Conservation (phyloP, 2,329 filamentous ascomycete species). For the Xylariaceae sp. region DNA sequence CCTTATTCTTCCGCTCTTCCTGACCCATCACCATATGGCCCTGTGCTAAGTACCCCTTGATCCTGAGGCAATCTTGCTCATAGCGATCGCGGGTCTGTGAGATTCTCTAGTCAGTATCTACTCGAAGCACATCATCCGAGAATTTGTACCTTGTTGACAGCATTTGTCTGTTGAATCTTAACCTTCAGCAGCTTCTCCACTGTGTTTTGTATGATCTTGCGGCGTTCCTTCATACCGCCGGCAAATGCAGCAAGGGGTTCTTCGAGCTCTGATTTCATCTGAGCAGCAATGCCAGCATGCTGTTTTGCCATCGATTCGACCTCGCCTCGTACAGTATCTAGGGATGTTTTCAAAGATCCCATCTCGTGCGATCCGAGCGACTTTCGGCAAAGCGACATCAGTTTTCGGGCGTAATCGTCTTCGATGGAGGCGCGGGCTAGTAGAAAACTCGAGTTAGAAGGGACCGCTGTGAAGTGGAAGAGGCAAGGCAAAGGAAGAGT, state of each 20-base stretch:
- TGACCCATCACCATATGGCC: slow-evolving; percentile 99
- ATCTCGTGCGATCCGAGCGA: slow-evolving; percentile 86
- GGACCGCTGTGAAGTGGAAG: not conserved
- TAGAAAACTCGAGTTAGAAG: not conserved
- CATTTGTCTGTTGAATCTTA: slow-evolving; percentile 88
- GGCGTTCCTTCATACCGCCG: slow-evolving; percentile 92
- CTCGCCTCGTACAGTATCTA: slow-evolving; percentile 88
- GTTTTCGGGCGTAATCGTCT: slow-evolving; percentile 93
- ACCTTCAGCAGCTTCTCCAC: slow-evolving; percentile 94
- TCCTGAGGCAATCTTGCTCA: slow-evolving; percentile 96
- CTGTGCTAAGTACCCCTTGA: slow-evolving; percentile 97
- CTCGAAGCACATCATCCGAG: no score
- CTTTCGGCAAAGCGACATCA: slow-evolving; percentile 85
- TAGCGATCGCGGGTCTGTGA: slow-evolving; percentile 84
- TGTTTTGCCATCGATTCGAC: slow-evolving; percentile 94
- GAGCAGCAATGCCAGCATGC: slow-evolving; percentile 84
- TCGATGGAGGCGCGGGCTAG: slow-evolving; percentile 89
- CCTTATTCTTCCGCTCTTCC: slow-evolving; percentile 98
- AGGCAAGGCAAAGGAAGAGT: not conserved
- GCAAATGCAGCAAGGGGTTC: slow-evolving; percentile 91
- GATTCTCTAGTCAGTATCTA: slow-evolving; percentile 12
- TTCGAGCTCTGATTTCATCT: slow-evolving; percentile 96
- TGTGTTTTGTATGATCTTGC: slow-evolving; percentile 93
- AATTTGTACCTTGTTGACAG: slow-evolving; percentile 97
- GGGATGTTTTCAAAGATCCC: slow-evolving; percentile 80